Conservation (phyloP, 331 rosid genomes). For the Telfairia occidentalis region DNA sequence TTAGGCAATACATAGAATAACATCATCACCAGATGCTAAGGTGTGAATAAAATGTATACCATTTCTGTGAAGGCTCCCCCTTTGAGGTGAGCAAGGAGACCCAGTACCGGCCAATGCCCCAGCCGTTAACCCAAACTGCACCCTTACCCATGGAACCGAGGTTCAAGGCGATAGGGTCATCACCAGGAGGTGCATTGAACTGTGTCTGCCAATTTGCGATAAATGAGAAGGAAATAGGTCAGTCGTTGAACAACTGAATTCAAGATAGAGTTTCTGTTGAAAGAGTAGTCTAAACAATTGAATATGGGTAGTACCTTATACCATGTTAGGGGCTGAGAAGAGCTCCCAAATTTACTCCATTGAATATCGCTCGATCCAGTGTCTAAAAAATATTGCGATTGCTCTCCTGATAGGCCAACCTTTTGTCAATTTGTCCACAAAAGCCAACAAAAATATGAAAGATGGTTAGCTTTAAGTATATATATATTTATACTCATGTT, state of each 20-base stretch:
- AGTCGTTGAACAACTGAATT: background rate
- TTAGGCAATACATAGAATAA: background rate
- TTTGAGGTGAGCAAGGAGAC: conserved; percentile 48
- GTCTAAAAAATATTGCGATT: conserved; percentile 33
- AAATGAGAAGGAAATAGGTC: background rate
- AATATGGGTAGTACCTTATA: conserved; percentile 43
- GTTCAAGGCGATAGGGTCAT: conserved; percentile 55
- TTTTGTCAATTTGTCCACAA: conserved; percentile 1
- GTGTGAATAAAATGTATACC: conserved; percentile 29
- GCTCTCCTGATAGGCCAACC: conserved; percentile 76
- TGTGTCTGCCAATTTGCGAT: conserved; percentile 30
- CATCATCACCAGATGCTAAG: background rate
- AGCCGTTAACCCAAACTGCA: conserved; percentile 63
- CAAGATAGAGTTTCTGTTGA: too few relatives aligned
- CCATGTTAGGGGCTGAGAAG: conserved; percentile 62
- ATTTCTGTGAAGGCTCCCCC: conserved; percentile 69
- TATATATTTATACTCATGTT: background rate
- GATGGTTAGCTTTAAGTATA: background rate
- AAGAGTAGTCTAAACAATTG: background rate
- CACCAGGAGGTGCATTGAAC: conserved; percentile 59
- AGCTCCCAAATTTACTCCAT: conserved; percentile 39
- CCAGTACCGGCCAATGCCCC: conserved; percentile 77
- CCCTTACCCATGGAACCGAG: conserved; percentile 91
- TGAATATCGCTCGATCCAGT: conserved; percentile 38
- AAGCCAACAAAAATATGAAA: background rate